Conservation (phyloP, 140 eudicot genomes). For the Senecio squalidus region DNA sequence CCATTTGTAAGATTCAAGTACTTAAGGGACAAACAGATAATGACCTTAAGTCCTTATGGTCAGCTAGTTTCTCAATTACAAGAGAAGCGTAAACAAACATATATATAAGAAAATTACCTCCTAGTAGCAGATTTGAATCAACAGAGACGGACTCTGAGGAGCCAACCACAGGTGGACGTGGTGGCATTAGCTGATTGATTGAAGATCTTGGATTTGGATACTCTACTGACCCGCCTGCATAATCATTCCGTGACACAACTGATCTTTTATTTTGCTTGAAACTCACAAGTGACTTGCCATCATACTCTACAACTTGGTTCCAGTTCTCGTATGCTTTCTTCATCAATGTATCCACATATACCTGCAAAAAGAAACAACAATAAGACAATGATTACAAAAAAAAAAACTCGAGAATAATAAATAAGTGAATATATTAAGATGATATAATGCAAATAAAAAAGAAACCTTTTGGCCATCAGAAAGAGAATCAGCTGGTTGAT, state of each 20-base stretch:
- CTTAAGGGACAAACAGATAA: not conserved
- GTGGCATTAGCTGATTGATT: constrained; percentile 39
- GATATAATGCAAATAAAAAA: constrained; percentile 8
- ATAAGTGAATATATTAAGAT: not conserved
- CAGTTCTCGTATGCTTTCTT: constrained; percentile 89
- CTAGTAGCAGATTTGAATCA: constrained; percentile 50
- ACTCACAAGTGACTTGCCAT: constrained; percentile 71
- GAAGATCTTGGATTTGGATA: constrained; percentile 40
- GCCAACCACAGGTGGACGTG: constrained; percentile 36
- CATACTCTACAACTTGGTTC: constrained; percentile 94
- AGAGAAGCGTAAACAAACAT: not conserved
- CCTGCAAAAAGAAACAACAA: constrained; percentile 25
- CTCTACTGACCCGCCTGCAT: constrained; percentile 36
- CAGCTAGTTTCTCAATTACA: not conserved
- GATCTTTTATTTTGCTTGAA: constrained; percentile 56
- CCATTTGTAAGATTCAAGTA: no score
- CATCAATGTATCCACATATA: constrained; percentile 71
- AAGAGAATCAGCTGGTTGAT: constrained; percentile 68
- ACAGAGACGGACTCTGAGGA: constrained; percentile 42
- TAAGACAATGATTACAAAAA: not conserved
- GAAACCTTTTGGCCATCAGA: constrained; percentile 90
- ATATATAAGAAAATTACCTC: constrained; percentile 40
- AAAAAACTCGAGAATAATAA: not conserved
- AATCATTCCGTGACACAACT: constrained; percentile 37
- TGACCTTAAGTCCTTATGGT: not conserved